phyloP scores from a whole-genome alignment of 1,139 yeast species.

The Chernovozyma aurita region DNA sequence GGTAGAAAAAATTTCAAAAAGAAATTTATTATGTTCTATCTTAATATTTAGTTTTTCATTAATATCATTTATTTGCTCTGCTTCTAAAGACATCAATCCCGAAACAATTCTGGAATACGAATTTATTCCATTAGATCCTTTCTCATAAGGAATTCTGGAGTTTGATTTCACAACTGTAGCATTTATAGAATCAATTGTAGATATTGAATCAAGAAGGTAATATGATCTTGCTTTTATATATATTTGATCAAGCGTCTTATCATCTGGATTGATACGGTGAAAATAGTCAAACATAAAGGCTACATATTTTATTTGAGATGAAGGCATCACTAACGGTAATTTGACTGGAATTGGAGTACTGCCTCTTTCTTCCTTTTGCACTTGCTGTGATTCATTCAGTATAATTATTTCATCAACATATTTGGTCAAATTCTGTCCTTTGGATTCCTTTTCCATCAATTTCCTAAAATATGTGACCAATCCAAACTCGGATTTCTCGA shows the following conservation, averaged over 20 bases:
- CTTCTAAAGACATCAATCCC: conserved; percentile 46
- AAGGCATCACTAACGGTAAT: background rate
- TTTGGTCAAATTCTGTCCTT: conserved; percentile 8
- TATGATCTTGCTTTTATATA: conserved; percentile 45
- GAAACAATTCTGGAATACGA: conserved; percentile 51
- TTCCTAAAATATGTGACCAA: conserved; percentile 31
- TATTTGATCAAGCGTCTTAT: conserved; percentile 32
- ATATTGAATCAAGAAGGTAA: conserved; percentile 41
- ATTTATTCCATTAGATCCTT: conserved; percentile 57
- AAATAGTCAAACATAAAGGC: conserved; percentile 42
- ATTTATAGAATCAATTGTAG: conserved; percentile 27
- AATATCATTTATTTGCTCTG: conserved; percentile 35
- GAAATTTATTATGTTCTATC: conserved; percentile 11
- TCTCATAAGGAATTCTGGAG: conserved; percentile 48
- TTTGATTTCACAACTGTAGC: conserved; percentile 34
- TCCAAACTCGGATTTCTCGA: conserved; percentile 43
- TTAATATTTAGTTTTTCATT: conserved; percentile 7
- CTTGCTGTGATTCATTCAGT: background rate
- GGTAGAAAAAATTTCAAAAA: conserved; percentile 20
- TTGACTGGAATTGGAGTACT: background rate
- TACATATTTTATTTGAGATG: conserved; percentile 4
- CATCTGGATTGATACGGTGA: conserved; percentile 22
- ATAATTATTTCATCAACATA: conserved; percentile 4
- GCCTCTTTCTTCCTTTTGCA: background rate
- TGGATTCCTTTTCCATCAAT: conserved; percentile 10